These are phyloP conservation scores for Candida ulmi DNA, from an alignment of 805 yeast species.

Conservation along the genomic window DNA sequence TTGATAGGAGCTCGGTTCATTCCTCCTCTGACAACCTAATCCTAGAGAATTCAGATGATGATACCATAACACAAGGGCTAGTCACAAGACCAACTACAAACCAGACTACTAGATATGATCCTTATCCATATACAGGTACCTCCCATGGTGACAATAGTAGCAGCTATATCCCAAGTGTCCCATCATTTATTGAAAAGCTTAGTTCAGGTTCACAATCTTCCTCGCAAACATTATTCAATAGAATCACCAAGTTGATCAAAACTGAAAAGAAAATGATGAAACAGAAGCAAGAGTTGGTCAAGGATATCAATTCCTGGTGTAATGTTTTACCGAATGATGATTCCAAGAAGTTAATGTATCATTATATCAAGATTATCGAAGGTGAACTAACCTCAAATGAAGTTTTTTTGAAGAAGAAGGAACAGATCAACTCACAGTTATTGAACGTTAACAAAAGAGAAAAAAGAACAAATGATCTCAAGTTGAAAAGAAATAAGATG, in stretches of 20 bases:
- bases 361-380: conserved; percentile 33
- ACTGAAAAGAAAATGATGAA: conserved; percentile 31
- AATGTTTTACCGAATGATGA: conserved; percentile 33
- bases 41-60: conserved; percentile 10
- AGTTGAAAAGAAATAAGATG: conserved; percentile 30
- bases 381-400: conserved; percentile 32
- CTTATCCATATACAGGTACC: conserved; percentile 6
- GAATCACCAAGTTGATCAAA: conserved; percentile 32
- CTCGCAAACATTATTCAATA: conserved; percentile 27
- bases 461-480: conserved; percentile 36
- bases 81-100: conserved; percentile 15
- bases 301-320: conserved; percentile 39
- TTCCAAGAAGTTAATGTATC: conserved; percentile 32
- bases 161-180: conserved; percentile 14
- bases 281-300: conserved; percentile 32
- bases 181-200: conserved; percentile 22
- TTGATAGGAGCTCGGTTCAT: neutral
- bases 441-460: conserved; percentile 46
- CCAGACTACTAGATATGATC: conserved; percentile 7
- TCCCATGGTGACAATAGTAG: conserved; percentile 5
- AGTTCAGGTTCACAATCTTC: conserved; percentile 16
- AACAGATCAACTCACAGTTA: conserved; percentile 37
- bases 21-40: conserved; percentile 4
- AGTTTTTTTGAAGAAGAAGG: conserved; percentile 36
- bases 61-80: conserved; percentile 8